Base-by-base conservation (phyloP, 495 filamentous ascomycete species). In the Astrocystis sublimbata region DNA sequence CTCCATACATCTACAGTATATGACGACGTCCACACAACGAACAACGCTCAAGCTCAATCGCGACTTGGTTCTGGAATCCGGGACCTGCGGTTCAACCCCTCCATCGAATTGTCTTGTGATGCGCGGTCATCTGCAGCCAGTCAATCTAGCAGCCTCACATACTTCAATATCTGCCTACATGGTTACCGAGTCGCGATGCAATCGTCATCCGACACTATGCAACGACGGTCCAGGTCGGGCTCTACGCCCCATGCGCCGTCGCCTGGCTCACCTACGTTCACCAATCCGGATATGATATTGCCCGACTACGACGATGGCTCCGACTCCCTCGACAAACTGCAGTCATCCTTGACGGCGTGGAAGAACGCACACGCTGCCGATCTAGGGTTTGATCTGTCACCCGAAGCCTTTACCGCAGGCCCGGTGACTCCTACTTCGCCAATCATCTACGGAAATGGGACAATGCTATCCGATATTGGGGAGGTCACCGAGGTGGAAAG, bases 251-350 rank as follows among this genome's bases (percentile, higher is more conserved):
- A 75, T 62, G 73, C 65, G 5, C n/a, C 50, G 50, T 68, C 66
- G 30, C 81, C 83, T 49, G 80, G 86, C 28, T 96, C 91, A 50
- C 92, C 92, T 45, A 94, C 92, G 7, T 77, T 97, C 61, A 92
- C 91, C n/a, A 92, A 96, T 74, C 91, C 92, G 36, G 92, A 94
- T 73, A 92, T 97, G 91, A 96, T 97, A 62, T 80, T 97, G 40
- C 92, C 92, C 38, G 83, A 83, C 69, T 83, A 87, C 67, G 71
- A 75, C 56, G 83, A 87, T 70, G 81, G 81, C 47, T 79, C 78
- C 66, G 71, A 74, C 61, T 78, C 75, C n/a, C 79, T 76, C 31
- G 77, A 75, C 49, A 72, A 68, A 50, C 69, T 70, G 42, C 73
- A 77, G 23, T 70, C 74, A 3, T 72, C 76, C 13, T 60, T 78